Percentiles rank a stretch among this genome's conserved stretches.
phyloP scores from a whole-genome alignment of 2,329 filamentous ascomycete species.

The Aspergillus terreus region DNA sequence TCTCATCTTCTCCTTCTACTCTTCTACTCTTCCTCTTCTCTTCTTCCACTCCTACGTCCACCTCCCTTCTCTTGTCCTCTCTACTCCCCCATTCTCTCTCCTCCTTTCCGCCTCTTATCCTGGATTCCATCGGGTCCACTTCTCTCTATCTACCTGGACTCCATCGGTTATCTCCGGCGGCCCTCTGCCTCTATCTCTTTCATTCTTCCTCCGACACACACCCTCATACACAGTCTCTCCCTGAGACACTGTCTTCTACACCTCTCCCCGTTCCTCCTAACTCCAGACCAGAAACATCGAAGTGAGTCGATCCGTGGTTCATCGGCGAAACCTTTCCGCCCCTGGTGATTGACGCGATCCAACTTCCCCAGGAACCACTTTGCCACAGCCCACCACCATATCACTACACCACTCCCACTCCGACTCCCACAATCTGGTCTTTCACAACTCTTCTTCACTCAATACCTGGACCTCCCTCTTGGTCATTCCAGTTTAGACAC shows the following conservation, averaged over 20 bases:
- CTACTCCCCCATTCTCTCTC: not conserved
- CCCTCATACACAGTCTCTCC: not conserved
- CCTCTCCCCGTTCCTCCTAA: not conserved
- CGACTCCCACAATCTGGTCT: too few species aligned
- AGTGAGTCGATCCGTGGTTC: not conserved
- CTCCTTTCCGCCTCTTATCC: conserved; percentile 4
- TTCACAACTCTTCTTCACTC: too few species aligned
- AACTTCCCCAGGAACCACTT: not conserved
- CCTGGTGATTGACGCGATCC: not conserved
- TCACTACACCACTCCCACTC: too few species aligned
- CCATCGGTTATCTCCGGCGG: conserved; percentile 26
- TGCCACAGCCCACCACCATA: not conserved
- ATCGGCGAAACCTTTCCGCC: not conserved
- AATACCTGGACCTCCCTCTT: too few species aligned
- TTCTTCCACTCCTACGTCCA: not conserved
- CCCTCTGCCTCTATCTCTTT: conserved; percentile 8
- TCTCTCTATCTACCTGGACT: conserved; percentile 21
- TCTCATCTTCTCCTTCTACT: conserved; percentile 2
- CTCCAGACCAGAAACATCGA: too few species aligned
- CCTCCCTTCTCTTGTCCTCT: not conserved
- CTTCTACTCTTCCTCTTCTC: not conserved
- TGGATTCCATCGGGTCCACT: conserved; percentile 5
- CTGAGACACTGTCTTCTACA: not conserved
- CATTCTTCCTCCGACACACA: not conserved
- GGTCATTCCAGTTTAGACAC: too few species aligned